Conservation (phyloP, 1,139 yeast genomes). For the Lodderomyces beijingensis region DNA sequence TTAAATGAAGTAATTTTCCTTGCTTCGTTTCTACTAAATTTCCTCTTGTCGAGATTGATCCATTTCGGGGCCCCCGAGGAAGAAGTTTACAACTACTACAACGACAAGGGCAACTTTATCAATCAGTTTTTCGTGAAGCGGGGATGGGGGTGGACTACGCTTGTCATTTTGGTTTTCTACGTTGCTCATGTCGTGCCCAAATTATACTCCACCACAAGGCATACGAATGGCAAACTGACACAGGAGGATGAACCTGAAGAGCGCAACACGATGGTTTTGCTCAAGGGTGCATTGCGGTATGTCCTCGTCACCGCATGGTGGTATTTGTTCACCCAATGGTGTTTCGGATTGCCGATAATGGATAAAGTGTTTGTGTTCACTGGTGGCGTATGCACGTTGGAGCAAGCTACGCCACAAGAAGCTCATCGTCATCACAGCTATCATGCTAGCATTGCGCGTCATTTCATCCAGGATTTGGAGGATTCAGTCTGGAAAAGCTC, state of each 20-base stretch:
- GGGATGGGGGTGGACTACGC: conserved; percentile 93
- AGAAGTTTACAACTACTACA: conserved; percentile 52
- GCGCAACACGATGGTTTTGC: conserved; percentile 6
- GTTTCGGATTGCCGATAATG: conserved; percentile 84
- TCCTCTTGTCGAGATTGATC: conserved; percentile 29
- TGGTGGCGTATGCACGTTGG: conserved; percentile 69
- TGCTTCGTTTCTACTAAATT: conserved; percentile 28
- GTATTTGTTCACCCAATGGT: conserved; percentile 85
- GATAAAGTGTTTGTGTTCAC: conserved; percentile 74
- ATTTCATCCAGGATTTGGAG: conserved; percentile 7
- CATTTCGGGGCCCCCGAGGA: conserved; percentile 30
- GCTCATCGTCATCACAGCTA: conserved; percentile 1
- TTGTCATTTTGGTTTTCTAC: conserved; percentile 28
- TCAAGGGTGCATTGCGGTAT: conserved; percentile 35
- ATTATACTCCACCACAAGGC: neutral
- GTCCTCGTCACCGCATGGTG: conserved; percentile 67
- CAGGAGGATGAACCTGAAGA: neutral
- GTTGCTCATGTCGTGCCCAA: conserved; percentile 7
- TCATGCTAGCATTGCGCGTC: conserved; percentile 1
- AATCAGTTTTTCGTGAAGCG: conserved; percentile 74
- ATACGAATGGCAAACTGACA: neutral
- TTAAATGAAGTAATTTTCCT: conserved; percentile 23
- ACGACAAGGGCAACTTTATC: conserved; percentile 59
- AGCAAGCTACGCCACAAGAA: neutral
- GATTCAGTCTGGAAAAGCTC: conserved; percentile 17